Evolutionary conservation across 192 early-diverging fungal species (phyloP).

Genomic region (Mortierella hygrophila): DNA sequence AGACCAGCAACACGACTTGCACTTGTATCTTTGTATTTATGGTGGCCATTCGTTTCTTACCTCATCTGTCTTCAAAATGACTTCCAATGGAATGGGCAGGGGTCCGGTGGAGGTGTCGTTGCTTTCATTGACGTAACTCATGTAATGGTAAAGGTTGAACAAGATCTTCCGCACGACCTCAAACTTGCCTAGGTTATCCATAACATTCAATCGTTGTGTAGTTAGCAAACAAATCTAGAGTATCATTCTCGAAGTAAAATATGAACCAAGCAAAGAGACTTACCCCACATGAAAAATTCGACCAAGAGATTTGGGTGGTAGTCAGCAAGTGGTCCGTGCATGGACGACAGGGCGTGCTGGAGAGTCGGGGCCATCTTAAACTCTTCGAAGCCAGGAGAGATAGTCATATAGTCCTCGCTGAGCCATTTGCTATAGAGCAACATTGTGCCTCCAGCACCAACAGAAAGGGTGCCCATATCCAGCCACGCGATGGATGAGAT

Average conservation of each 20-base stretch:
- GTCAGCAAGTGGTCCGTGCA: constrained; percentile 76
- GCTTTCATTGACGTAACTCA: constrained; percentile 67
- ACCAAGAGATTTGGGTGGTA: constrained; percentile 80
- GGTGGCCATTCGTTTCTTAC: constrained; percentile 41
- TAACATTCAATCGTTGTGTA: background rate
- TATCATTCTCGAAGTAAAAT: background rate
- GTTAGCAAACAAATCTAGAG: background rate
- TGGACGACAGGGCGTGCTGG: constrained; percentile 60
- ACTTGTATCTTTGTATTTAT: background rate
- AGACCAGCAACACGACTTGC: background rate
- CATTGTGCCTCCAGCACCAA: constrained; percentile 67
- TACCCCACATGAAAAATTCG: constrained; percentile 82
- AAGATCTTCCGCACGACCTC: constrained; percentile 75
- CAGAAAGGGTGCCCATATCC: constrained; percentile 70
- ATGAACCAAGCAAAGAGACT: background rate
- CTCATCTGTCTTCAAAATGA: constrained; percentile 64
- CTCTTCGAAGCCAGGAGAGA: constrained; percentile 21
- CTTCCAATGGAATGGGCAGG: constrained; percentile 76
- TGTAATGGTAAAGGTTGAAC: constrained; percentile 72
- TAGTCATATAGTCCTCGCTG: constrained; percentile 55
- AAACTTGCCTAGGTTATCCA: constrained; percentile 64
- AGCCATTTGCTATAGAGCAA: constrained; percentile 77
- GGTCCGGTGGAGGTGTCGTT: constrained; percentile 59
- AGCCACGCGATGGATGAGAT: constrained; percentile 66
- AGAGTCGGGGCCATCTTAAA: constrained; percentile 59